Evolutionary conservation across 345 rosid species (phyloP).

Genomic region (Arabis hirsuta): DNA sequence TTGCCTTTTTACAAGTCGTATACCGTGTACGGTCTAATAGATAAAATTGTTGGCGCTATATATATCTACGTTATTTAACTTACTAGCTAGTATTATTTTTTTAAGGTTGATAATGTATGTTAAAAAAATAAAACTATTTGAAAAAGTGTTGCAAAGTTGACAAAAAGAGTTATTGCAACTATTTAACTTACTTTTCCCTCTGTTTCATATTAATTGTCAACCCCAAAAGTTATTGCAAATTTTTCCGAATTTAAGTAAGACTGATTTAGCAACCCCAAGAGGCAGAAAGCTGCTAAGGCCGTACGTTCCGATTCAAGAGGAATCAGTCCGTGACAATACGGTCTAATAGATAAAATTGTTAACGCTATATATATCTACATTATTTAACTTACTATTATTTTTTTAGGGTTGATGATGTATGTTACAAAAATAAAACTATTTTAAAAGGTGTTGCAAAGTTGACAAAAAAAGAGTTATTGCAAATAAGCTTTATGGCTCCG

Average conservation of each 20-base stretch:
- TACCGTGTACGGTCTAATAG: constrained; percentile 9
- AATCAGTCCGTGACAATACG: too few species aligned
- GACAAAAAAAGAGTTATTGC: neutral
- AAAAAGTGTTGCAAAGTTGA: neutral
- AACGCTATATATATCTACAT: neutral
- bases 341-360: too few species aligned
- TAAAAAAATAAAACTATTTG: neutral
- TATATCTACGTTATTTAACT: neutral
- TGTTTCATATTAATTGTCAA: too few species aligned
- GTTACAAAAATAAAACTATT: neutral
- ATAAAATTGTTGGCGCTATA: too few species aligned
- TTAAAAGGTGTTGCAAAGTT: neutral
- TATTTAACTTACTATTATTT: neutral
- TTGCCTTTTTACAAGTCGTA: constrained; percentile 28
- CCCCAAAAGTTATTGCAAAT: too few species aligned
- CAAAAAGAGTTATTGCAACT: neutral
- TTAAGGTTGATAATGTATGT: neutral
- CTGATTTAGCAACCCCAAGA: too few species aligned
- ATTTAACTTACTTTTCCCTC: too few species aligned
- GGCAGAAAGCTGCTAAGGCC: too few species aligned
- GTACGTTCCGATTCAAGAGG: too few species aligned
- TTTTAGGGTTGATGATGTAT: neutral
- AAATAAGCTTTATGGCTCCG: too few species aligned
- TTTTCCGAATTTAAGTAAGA: too few species aligned
- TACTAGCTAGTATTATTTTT: neutral